These are phyloP conservation scores for Dissophora ornata DNA, from an alignment of 192 early-diverging fungal genomes.

Conservation along the genomic window DNA sequence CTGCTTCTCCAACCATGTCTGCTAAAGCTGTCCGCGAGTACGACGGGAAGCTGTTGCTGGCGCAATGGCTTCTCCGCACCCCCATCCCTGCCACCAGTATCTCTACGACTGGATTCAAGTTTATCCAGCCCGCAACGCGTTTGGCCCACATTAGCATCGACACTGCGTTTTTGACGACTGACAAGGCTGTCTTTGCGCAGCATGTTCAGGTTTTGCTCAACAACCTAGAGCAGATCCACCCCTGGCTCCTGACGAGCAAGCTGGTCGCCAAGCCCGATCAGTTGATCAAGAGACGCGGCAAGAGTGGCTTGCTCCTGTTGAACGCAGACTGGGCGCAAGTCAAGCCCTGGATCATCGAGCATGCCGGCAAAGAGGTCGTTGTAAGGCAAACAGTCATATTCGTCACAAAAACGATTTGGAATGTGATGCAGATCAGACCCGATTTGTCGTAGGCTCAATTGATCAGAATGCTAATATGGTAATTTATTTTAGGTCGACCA, in stretches of 20 bases:
- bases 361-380: slow-evolving; percentile 88
- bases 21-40: slow-evolving; percentile 96
- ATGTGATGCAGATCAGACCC: too few species aligned
- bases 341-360: slow-evolving; percentile 90
- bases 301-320: slow-evolving; percentile 93
- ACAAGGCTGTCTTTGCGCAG: slow-evolving; percentile 72
- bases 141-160: slow-evolving; percentile 86
- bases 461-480: too few species aligned
- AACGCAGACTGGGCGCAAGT: slow-evolving; percentile 91
- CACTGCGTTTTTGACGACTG: slow-evolving; percentile 61
- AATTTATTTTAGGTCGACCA: slow-evolving; percentile 89
- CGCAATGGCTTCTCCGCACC: slow-evolving; percentile 85
- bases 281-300: slow-evolving; percentile 97
- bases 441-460: too few species aligned
- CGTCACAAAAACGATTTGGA: too few species aligned
- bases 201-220: slow-evolving; percentile 68
- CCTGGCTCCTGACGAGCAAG: slow-evolving; percentile 86
- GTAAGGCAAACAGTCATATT: too few species aligned
- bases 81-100: slow-evolving; percentile 64
- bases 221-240: slow-evolving; percentile 79
- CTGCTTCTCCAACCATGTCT: slow-evolving; percentile 65
- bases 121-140: slow-evolving; percentile 77
- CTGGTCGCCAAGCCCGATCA: slow-evolving; percentile 99
- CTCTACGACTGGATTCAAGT: slow-evolving; percentile 65
- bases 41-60: slow-evolving; percentile 97